Evolutionary conservation across 345 rosid genomes (phyloP).

Genomic region (Eucalyptus cloeziana): DNA sequence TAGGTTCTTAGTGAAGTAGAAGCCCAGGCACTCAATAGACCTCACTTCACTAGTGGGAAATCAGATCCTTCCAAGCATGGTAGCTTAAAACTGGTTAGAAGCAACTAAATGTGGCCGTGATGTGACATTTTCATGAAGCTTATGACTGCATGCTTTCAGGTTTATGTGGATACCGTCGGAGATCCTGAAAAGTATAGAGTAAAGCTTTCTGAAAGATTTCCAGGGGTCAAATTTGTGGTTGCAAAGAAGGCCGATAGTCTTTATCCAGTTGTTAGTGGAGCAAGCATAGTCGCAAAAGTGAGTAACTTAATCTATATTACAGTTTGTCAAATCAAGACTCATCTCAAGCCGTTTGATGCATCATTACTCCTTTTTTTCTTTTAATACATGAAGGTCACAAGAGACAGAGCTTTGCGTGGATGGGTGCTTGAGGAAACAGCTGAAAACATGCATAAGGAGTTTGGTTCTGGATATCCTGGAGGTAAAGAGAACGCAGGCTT

Average conservation of each 20-base stretch:
- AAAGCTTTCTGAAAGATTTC: constrained; percentile 73
- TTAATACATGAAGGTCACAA: constrained; percentile 51
- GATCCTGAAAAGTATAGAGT: constrained; percentile 79
- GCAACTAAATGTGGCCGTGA: neutral
- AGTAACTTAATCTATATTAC: neutral
- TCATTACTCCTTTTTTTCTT: neutral
- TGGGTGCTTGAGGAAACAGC: constrained; percentile 81
- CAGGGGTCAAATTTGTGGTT: constrained; percentile 75
- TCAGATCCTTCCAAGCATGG: neutral
- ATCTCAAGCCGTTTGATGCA: neutral
- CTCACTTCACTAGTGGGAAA: neutral
- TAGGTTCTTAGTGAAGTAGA: neutral
- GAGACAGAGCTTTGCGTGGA: constrained; percentile 79
- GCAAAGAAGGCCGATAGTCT: constrained; percentile 97
- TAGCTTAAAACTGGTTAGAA: neutral
- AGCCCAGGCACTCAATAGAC: neutral
- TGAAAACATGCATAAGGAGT: constrained; percentile 52
- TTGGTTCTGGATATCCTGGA: constrained; percentile 99
- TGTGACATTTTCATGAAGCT: neutral
- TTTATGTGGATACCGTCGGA: constrained; percentile 87
- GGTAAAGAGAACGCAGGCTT: constrained; percentile 18
- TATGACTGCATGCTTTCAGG: constrained; percentile 23
- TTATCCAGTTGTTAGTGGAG: constrained; percentile 91
- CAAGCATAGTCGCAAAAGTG: constrained; percentile 99
- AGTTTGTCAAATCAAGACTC: neutral